A percentile compares a stretch with the other conserved stretches of the same genome.
Conservation (phyloP, 1,284 basidiomycete genomes). For the Tilletiopsis washingtonensis region DNA sequence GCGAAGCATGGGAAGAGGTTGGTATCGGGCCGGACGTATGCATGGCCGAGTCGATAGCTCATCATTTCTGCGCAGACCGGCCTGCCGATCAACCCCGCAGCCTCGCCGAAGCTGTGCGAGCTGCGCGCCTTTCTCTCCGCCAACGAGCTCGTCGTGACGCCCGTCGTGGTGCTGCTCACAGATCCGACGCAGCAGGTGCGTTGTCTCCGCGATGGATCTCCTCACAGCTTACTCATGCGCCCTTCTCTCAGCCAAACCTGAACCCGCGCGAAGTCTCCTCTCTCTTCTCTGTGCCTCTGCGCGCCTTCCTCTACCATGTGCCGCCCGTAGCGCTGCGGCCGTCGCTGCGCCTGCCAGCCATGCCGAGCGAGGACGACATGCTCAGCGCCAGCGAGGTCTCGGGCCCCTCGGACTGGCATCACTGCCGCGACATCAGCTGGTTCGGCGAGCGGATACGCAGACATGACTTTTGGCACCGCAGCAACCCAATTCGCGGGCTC, state of each 20-base stretch:
- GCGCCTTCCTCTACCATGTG: slow-evolving; percentile 31
- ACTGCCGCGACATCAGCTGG: slow-evolving; percentile 37
- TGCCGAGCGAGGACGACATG: slow-evolving; percentile 16
- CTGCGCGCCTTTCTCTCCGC: slow-evolving; percentile 36
- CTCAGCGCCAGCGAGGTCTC: slow-evolving; percentile 22
- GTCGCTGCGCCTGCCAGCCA: slow-evolving; percentile 14
- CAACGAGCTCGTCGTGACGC: slow-evolving; percentile 43
- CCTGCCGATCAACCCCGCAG: slow-evolving; percentile 19
- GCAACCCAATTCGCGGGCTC: slow-evolving; percentile 39
- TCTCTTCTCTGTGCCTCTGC: slow-evolving; percentile 35
- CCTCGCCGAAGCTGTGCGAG: slow-evolving; percentile 31
- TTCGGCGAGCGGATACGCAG: slow-evolving; percentile 22
- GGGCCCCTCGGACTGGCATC: slow-evolving; percentile 41
- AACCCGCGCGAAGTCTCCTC: slow-evolving; percentile 35
- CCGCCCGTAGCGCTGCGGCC: slow-evolving; percentile 15
- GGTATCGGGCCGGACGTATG: not conserved
- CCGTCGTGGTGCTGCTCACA: slow-evolving; percentile 31
- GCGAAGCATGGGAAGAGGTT: slow-evolving; percentile 18
- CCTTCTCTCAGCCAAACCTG: slow-evolving; percentile 7
- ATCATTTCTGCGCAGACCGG: slow-evolving; percentile 26
- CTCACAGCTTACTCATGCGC: too few species aligned
- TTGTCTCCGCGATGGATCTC: too few species aligned
- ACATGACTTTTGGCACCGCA: slow-evolving; percentile 40
- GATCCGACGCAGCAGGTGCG: slow-evolving; percentile 20
- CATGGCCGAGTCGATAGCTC: not conserved